Conservation (phyloP, 2,329 filamentous ascomycete genomes). For the Fusarium annulatum region DNA sequence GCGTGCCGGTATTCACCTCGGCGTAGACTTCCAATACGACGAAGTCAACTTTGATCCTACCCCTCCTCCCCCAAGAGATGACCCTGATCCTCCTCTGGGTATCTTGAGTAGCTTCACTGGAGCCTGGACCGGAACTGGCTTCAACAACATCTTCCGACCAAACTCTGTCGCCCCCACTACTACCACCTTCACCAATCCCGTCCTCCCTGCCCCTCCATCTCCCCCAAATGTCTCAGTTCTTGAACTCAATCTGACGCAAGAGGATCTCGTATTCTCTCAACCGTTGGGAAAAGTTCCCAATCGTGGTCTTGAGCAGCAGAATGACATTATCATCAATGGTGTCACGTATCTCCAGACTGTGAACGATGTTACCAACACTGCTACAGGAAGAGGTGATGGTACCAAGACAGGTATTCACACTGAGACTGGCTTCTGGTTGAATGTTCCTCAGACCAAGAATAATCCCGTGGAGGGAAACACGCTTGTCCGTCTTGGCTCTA, state of each 20-base stretch:
- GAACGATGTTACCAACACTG: constrained; percentile 13
- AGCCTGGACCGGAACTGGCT: constrained; percentile 3
- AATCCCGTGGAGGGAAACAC: constrained; percentile 1
- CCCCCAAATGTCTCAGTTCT: constrained; percentile 13
- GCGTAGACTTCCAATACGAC: background rate
- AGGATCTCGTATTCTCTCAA: background rate
- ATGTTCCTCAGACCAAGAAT: background rate
- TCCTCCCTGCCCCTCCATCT: background rate
- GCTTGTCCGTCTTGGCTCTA: constrained; percentile 1
- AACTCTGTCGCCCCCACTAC: constrained; percentile 1
- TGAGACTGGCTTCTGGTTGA: constrained; percentile 10
- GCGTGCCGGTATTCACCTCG: constrained; percentile 3
- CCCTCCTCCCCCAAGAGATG: background rate
- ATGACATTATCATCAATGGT: constrained; percentile 9
- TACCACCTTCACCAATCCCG: background rate
- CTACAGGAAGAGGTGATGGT: background rate
- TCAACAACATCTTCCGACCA: constrained; percentile 12
- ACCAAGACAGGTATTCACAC: constrained; percentile 1
- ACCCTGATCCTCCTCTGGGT: background rate
- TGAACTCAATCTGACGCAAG: background rate
- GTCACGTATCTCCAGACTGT: constrained; percentile 10
- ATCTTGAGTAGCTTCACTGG: constrained; percentile 1
- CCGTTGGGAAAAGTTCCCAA: constrained; percentile 1
- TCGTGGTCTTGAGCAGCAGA: constrained; percentile 3
- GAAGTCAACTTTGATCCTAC: constrained; percentile 8